Conservation (phyloP, 208 protist species). For the Leishmania lainsoni region DNA sequence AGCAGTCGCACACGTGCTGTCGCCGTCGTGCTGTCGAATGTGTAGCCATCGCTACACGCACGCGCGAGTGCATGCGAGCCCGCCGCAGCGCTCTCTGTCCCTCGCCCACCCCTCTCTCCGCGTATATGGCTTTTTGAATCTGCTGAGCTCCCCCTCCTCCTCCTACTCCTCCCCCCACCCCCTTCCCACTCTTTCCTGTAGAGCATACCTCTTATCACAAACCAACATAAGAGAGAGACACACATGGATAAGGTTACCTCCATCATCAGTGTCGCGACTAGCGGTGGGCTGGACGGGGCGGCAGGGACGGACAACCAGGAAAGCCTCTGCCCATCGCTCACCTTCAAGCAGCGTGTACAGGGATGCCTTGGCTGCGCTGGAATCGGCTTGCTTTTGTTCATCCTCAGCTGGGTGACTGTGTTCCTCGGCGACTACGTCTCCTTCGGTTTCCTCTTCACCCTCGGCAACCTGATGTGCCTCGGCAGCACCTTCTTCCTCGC, state of each 20-base stretch:
- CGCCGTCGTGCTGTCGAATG: background rate
- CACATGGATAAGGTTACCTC: constrained; percentile 54
- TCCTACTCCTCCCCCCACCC: too few relatives aligned
- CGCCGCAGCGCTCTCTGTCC: background rate
- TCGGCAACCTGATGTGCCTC: constrained; percentile 66
- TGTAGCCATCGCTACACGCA: background rate
- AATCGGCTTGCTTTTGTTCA: constrained; percentile 55
- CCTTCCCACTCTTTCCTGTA: background rate
- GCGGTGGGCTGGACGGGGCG: constrained; percentile 25
- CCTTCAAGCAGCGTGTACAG: constrained; percentile 71
- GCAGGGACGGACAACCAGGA: constrained; percentile 31
- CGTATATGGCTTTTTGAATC: background rate
- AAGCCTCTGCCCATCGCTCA: constrained; percentile 76
- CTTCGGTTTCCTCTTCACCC: constrained; percentile 79
- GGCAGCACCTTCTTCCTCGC: constrained; percentile 78
- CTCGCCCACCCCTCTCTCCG: too few relatives aligned
- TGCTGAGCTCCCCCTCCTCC: background rate
- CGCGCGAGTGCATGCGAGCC: background rate
- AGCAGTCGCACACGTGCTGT: background rate
- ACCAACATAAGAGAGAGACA: background rate
- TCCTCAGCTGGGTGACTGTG: constrained; percentile 71
- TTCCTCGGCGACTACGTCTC: constrained; percentile 61
- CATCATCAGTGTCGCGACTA: constrained; percentile 40
- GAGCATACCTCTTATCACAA: too few relatives aligned
- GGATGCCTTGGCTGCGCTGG: constrained; percentile 58